Conservation (phyloP, 495 filamentous ascomycete genomes). For the Chaetomium cochliodes region DNA sequence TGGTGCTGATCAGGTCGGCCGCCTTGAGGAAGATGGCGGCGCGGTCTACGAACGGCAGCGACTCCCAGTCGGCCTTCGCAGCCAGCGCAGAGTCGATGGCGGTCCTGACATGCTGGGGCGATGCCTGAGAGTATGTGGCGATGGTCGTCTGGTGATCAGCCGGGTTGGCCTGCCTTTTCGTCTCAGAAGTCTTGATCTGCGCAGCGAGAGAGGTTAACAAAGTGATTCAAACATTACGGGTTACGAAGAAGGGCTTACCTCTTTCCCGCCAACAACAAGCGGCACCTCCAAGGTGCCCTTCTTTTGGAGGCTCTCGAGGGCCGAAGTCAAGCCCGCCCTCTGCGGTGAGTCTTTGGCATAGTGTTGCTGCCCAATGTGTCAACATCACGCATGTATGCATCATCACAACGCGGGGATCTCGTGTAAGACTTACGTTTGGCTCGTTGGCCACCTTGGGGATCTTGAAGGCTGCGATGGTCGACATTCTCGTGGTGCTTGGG, state of each 20-base stretch:
- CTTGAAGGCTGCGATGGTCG: conserved; percentile 72
- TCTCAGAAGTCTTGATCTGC: conserved; percentile 54
- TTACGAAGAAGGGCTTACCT: conserved; percentile 46
- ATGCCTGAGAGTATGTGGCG: conserved; percentile 76
- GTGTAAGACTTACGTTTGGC: conserved; percentile 69
- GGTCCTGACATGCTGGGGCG: conserved; percentile 63
- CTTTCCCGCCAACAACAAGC: conserved; percentile 73
- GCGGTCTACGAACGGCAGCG: conserved; percentile 78
- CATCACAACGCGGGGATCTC: too few relatives aligned
- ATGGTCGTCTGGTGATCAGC: conserved; percentile 67
- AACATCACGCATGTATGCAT: conserved; percentile 13
- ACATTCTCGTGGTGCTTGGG: conserved; percentile 24
- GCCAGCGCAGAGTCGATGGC: conserved; percentile 80
- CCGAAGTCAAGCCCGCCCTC: conserved; percentile 67
- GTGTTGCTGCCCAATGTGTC: conserved; percentile 62
- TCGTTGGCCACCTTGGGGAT: conserved; percentile 86
- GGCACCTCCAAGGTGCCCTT: conserved; percentile 68
- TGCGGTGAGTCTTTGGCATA: conserved; percentile 80
- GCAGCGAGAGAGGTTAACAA: background rate
- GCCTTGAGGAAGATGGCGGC: conserved; percentile 95
- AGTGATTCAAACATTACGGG: background rate
- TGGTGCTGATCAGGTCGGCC: conserved; percentile 79
- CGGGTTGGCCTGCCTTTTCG: conserved; percentile 67
- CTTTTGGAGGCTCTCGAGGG: conserved; percentile 60
- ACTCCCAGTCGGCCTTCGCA: conserved; percentile 79